A percentile compares a stretch with the other conserved stretches of the same genome.
phyloP scores from a whole-genome alignment of 2,329 filamentous ascomycete species.

The Chaetomium globosum region DNA sequence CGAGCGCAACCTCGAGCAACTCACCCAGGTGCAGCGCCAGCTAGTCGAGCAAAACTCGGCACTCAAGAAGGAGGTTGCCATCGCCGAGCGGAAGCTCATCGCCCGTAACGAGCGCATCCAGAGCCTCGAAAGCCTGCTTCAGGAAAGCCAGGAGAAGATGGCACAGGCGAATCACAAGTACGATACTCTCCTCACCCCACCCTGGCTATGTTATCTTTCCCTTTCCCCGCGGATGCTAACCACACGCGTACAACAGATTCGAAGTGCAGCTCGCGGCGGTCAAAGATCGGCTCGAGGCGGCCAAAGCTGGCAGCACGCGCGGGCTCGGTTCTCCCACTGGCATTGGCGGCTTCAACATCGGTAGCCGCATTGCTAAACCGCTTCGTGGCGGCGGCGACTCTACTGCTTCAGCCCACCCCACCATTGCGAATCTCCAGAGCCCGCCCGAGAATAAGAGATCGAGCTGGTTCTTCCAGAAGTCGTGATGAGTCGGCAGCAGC shows the following conservation, averaged over 20 bases:
- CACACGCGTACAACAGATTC: slow-evolving; percentile 63
- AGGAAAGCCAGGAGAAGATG: slow-evolving; percentile 98
- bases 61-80: slow-evolving; percentile 98
- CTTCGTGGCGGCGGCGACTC: slow-evolving; percentile 63
- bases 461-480: slow-evolving; percentile 75
- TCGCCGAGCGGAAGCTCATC: slow-evolving; percentile 95
- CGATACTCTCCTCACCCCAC: slow-evolving; percentile 41
- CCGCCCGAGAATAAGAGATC: slow-evolving; percentile 68
- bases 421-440: slow-evolving; percentile 59
- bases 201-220: slow-evolving; percentile 11
- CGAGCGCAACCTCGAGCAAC: slow-evolving; percentile 94
- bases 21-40: slow-evolving; percentile 95
- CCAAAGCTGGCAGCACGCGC: slow-evolving; percentile 87
- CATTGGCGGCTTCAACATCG: slow-evolving; percentile 72
- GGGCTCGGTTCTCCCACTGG: slow-evolving; percentile 68
- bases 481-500: slow-evolving; percentile 21
- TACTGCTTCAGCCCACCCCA: slow-evolving; percentile 52
- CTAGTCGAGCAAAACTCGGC: slow-evolving; percentile 96
- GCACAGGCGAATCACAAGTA: slow-evolving; percentile 97
- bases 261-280: slow-evolving; percentile 95
- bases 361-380: slow-evolving; percentile 70
- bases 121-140: slow-evolving; percentile 85
- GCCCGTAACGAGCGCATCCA: slow-evolving; percentile 96
- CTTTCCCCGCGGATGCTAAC: neutral
- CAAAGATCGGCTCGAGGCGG: slow-evolving; percentile 95